Conservation (phyloP, 139 green algal genomes). For the Chlamydomonas applanata region DNA sequence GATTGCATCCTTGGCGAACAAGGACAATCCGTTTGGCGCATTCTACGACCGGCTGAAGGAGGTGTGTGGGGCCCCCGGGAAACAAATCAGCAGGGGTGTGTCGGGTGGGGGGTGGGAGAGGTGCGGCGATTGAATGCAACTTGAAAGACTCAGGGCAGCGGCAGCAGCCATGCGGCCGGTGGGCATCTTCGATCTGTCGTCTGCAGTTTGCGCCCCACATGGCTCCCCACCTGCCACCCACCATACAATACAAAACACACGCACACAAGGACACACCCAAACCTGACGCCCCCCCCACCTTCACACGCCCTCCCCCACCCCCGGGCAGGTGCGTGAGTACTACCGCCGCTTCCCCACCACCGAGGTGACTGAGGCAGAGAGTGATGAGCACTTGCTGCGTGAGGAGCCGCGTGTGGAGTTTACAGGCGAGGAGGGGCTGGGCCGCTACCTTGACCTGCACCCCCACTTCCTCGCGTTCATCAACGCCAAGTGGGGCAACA, state of each 20-base stretch:
- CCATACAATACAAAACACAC: too few species aligned
- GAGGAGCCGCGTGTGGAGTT: conserved; percentile 70
- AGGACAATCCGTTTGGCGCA: conserved; percentile 60
- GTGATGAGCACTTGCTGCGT: conserved; percentile 51
- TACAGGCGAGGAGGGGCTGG: conserved; percentile 85
- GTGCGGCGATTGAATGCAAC: too few species aligned
- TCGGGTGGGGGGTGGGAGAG: too few species aligned
- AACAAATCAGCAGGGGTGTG: too few species aligned
- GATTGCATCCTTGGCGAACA: conserved; percentile 76
- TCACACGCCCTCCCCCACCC: too few species aligned
- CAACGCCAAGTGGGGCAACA: conserved; percentile 82
- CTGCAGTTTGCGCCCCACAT: too few species aligned
- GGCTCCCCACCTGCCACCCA: too few species aligned
- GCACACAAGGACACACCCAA: too few species aligned
- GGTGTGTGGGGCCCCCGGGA: conserved; percentile 33
- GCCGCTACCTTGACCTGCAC: conserved; percentile 92
- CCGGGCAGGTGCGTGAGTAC: conserved; percentile 66
- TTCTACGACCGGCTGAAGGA: conserved; percentile 95
- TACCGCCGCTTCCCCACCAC: conserved; percentile 66
- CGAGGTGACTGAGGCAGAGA: conserved; percentile 75
- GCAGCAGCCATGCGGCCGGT: too few species aligned
- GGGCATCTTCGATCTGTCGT: too few species aligned
- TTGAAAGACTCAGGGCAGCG: too few species aligned
- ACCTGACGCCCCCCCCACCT: too few species aligned
- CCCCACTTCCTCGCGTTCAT: conserved; percentile 67